Base-by-base conservation (phyloP, 257 asterid genomes). In the Henckelia pumila region DNA sequence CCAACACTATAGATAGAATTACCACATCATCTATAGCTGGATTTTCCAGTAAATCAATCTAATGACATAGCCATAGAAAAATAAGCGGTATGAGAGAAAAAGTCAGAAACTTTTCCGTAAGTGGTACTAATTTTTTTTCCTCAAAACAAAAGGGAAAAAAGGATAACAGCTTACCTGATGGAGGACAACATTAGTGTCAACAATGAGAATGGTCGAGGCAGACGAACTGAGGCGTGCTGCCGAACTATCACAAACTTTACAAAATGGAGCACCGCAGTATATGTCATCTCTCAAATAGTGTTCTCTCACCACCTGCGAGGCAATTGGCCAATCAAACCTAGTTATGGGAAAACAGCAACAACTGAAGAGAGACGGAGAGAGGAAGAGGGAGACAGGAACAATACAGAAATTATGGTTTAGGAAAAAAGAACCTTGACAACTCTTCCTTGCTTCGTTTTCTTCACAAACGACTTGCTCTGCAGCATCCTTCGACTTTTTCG, bases 31-130 rank as follows among this genome's bases (percentile, higher is more conserved):
- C 96, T 32, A 94, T 82, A 0, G 95, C 95, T 1, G 95, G 88
- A 80, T 84, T 91, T 75, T 94, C 99, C 84, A 94, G 79, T 76
- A 94, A 85, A 86, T 94, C 99, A 84, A 94, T 91, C 97, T 92
- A 75, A 56, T 23, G 29, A 66, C 59, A 14, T 49, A 13, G 40
- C 32, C 16, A 11, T 67, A 6, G 33, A 64, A 32, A 32, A 8
- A 57, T 40, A 52, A 56, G 9, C 22, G 3, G 16, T 16, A 57
- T 28, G 56, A 64, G 64, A 50, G n/a, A 40, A 71, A 56, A 59
- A 16, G 11, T 4, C 49, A 67, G 60, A 58, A 11, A 59, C 47
- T 28, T 63, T 22, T 25, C 30, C 56, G 23, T 29, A 19, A 13
- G 1, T 14, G 23, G 61, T 57, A 29, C 17, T 4, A 57, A 52